Evolutionary conservation across 163 green algal genomes (phyloP).

Genomic region (Chlorella variabilis): DNA sequence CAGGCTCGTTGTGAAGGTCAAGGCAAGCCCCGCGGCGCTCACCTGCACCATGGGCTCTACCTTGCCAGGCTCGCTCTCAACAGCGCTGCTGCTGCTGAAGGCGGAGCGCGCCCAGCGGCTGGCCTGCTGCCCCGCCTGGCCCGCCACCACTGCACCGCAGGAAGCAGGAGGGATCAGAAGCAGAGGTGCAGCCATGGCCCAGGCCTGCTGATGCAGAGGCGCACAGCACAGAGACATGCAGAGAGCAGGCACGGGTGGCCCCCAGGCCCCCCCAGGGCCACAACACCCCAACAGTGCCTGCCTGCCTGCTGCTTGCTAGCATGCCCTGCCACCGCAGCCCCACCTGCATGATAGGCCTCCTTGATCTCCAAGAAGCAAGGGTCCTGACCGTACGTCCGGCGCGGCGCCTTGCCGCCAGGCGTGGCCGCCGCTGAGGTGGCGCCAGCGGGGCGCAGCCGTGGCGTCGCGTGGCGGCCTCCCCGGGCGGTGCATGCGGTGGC

Average conservation of each 20-base stretch:
- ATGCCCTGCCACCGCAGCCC: too few relatives aligned
- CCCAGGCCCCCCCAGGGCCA: too few relatives aligned
- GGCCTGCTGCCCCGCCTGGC: conserved; percentile 7
- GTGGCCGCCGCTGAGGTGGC: background rate
- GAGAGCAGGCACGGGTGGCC: too few relatives aligned
- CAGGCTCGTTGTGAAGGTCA: too few relatives aligned
- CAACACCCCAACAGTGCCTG: too few relatives aligned
- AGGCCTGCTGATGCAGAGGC: too few relatives aligned
- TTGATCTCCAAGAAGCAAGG: conserved; percentile 32
- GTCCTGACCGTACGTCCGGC: conserved; percentile 26
- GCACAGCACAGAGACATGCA: too few relatives aligned
- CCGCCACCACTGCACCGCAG: conserved; percentile 10
- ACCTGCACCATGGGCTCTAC: conserved; percentile 45
- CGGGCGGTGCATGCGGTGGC: background rate
- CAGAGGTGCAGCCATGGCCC: too few relatives aligned
- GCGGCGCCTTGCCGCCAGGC: background rate
- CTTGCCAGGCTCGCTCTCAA: conserved; percentile 25
- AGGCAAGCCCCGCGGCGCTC: background rate
- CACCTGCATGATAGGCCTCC: conserved; percentile 36
- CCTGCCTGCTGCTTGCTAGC: too few relatives aligned
- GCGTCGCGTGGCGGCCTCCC: background rate
- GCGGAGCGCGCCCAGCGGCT: conserved; percentile 18
- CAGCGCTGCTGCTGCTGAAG: conserved; percentile 25
- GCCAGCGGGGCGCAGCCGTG: background rate
- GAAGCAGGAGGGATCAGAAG: background rate